phyloP scores from a whole-genome alignment of 306 rosid species.

The Prunus padus region DNA sequence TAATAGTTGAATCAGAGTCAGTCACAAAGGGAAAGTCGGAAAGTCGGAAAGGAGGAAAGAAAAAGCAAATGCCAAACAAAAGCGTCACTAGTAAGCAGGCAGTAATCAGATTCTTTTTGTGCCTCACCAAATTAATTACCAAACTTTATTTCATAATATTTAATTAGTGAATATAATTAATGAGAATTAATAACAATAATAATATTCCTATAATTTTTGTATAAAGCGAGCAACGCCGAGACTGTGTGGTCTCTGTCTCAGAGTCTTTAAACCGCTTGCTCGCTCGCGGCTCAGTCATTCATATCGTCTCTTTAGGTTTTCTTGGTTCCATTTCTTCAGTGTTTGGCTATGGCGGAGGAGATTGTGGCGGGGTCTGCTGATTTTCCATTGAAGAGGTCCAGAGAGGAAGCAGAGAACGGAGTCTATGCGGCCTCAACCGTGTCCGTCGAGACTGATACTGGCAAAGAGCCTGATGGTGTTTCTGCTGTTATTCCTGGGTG shows the following conservation, averaged over 20 bases:
- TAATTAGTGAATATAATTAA: not conserved
- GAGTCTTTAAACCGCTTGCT: not conserved
- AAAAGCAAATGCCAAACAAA: not conserved
- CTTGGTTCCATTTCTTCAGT: not conserved
- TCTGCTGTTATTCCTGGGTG: conserved; percentile 88
- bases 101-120: not conserved
- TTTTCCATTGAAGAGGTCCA: conserved; percentile 59
- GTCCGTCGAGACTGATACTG: conserved; percentile 41
- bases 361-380: conserved; percentile 32
- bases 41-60: no score
- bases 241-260: conserved; percentile 18
- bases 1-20: not conserved
- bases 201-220: conserved; percentile 9
- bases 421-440: conserved; percentile 35
- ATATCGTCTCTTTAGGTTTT: conserved; percentile 10
- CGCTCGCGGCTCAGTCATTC: not conserved
- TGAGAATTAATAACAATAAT: not conserved
- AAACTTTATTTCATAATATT: not conserved
- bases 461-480: conserved; percentile 35
- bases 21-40: not conserved
- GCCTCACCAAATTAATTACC: not conserved
- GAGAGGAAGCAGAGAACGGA: conserved; percentile 59
- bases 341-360: conserved; percentile 54
- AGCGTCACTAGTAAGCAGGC: not conserved
- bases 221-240: conserved; percentile 20